Evolutionary conservation across 305 asterid genomes (phyloP).

Genomic region (Fraxinus floribunda): DNA sequence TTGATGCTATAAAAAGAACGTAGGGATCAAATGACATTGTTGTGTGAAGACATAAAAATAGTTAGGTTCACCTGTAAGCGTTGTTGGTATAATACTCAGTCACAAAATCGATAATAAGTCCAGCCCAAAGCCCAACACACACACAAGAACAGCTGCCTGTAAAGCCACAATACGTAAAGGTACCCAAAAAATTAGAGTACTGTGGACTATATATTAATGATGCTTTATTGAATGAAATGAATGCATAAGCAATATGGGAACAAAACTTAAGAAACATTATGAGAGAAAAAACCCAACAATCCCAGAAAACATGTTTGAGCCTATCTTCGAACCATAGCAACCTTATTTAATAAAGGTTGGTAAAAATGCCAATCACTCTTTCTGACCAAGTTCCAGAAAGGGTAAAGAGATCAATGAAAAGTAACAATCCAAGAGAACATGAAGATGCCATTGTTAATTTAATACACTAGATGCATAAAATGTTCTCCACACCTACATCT

Average conservation of each 20-base stretch:
- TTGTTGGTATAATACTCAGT: constrained; percentile 81
- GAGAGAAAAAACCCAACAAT: neutral
- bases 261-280: neutral
- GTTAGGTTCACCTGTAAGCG: constrained; percentile 60
- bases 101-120: constrained; percentile 75
- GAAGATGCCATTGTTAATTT: neutral
- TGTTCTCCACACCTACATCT: neutral
- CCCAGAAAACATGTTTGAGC: neutral
- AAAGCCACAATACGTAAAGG: constrained; percentile 6
- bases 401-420: neutral
- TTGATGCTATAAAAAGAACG: neutral
- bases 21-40: neutral
- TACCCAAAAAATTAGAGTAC: no score
- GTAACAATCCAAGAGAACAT: neutral
- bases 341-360: neutral
- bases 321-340: neutral
- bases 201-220: no score
- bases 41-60: neutral
- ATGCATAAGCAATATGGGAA: neutral
- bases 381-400: neutral
- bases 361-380: neutral
- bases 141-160: constrained; percentile 74
- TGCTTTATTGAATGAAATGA: neutral
- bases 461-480: neutral
- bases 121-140: constrained; percentile 90